Conservation (phyloP, 768 basidiomycete species). For the Strobilomyces dryophilus region DNA sequence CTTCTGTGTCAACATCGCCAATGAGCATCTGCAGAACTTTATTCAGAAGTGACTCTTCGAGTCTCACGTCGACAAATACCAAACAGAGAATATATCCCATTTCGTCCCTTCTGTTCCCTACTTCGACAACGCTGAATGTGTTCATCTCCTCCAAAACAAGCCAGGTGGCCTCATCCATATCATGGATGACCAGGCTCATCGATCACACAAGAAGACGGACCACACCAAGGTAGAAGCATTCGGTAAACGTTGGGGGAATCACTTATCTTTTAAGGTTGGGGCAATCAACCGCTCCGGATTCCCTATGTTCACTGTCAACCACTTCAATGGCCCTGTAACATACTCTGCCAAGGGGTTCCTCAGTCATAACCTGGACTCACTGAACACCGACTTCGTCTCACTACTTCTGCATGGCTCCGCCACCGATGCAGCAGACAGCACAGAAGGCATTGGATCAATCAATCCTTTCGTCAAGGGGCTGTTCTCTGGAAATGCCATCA, state of each 20-base stretch:
- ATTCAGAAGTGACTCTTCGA: no score
- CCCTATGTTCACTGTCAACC: conserved; percentile 86
- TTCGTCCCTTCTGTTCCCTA: no score
- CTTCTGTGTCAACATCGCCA: no score
- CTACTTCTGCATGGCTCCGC: conserved; percentile 70
- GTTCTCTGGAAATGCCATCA: conserved; percentile 85
- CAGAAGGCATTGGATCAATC: conserved; percentile 72
- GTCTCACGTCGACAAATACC: no score
- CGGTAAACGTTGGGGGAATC: conserved; percentile 90
- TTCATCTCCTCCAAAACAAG: no score
- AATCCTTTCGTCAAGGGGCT: conserved; percentile 91
- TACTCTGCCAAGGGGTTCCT: conserved; percentile 92
- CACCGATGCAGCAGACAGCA: conserved; percentile 35
- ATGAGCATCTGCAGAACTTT: no score
- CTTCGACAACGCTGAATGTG: no score
- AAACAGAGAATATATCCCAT: no score
- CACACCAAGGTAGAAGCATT: conserved; percentile 58
- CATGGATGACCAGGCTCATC: no score
- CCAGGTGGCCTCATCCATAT: no score
- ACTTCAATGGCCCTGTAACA: conserved; percentile 87
- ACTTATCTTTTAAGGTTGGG: conserved; percentile 86
- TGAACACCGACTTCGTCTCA: conserved; percentile 93
- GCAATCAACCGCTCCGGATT: conserved; percentile 70
- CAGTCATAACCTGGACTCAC: conserved; percentile 80
- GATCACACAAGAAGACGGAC: no score